Base-by-base conservation (phyloP, 2,329 filamentous ascomycete species). In the Erysiphe pulchra region DNA sequence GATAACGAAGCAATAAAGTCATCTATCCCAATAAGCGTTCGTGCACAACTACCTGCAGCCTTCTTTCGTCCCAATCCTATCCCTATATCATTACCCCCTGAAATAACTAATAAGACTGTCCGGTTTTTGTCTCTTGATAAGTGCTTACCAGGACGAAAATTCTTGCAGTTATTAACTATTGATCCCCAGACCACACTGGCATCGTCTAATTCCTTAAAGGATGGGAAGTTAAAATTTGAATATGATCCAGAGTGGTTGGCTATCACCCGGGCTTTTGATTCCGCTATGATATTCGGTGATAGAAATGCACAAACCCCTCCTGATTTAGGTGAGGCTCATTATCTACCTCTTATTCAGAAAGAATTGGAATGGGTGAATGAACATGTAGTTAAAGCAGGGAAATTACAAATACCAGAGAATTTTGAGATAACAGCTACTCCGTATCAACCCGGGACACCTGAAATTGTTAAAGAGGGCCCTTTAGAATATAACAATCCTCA, bases 161-260 rank as follows among this genome's bases (percentile, higher is more conserved):
- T 87, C 57, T 67, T 98, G 2, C 84, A 95, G 53, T 66, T 95
- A 2, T 65, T 80, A 32, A 71, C 80, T 31, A 64, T 87, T 16
- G 56, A 62, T 2, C 65, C 74, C 2, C 44, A 45, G 13, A 39
- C 12, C 31, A n/a, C 11, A 4, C 8, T n/a, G 4, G 20, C 13
- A 20, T 11, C 12, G 39, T 24, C 17, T 14, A 28, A 8, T 7
- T 13, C n/a, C 7, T 28, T 11, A 6, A 12, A 28, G 11, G 7
- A 42, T 8, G 31, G 46, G 10, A 54, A 52, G 40, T 50, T 48
- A 13, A 55, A 51, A 42, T 56, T 58, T 38, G 53, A 57, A 44
- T 95, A 98, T 58, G 90, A 98, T 59, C 74, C 77, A 11, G 90
- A 98, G 63, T 98, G 87, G 87, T 75, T 98, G 8, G 80, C 90